Percentiles rank a stretch among this genome's conserved stretches.
These are phyloP conservation scores for Wallacemonas rigidus DNA, from an alignment of 208 protist species.

Conservation along the genomic window DNA sequence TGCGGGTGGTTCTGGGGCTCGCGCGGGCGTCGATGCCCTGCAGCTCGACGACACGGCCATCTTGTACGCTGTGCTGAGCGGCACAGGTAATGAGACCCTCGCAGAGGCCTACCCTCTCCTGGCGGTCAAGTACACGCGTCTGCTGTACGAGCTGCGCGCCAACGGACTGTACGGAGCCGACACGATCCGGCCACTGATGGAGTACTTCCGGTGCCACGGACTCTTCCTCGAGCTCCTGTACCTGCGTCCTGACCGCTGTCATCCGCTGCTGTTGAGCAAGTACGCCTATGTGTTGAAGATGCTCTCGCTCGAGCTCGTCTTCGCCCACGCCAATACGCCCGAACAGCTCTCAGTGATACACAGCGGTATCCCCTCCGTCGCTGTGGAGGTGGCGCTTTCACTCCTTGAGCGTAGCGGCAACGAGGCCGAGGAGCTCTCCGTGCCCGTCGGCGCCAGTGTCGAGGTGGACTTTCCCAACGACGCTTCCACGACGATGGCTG, in stretches of 20 bases:
- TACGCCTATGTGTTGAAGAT: slow-evolving; percentile 89
- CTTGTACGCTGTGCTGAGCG: slow-evolving; percentile 65
- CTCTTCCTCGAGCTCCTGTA: slow-evolving; percentile 72
- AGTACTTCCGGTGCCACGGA: slow-evolving; percentile 43
- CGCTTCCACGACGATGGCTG: neutral
- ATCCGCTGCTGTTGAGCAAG: slow-evolving; percentile 72
- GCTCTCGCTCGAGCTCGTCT: slow-evolving; percentile 70
- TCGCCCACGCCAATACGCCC: slow-evolving; percentile 36
- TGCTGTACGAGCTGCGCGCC: slow-evolving; percentile 70
- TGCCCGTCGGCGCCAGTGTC: neutral
- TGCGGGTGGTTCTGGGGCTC: neutral
- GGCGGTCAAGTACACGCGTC: slow-evolving; percentile 82
- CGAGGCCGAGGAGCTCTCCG: slow-evolving; percentile 11
- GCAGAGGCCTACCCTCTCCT: slow-evolving; percentile 56
- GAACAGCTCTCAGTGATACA: slow-evolving; percentile 37
- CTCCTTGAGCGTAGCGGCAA: slow-evolving; percentile 36
- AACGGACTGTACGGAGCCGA: slow-evolving; percentile 58
- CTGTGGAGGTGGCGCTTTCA: slow-evolving; percentile 45
- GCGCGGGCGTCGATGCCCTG: slow-evolving; percentile 9
- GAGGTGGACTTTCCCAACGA: slow-evolving; percentile 4
- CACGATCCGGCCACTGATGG: slow-evolving; percentile 53
- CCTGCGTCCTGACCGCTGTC: slow-evolving; percentile 46
- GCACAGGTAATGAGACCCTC: slow-evolving; percentile 45
- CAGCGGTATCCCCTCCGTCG: slow-evolving; percentile 40
- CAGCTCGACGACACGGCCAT: slow-evolving; percentile 34